Conservation (phyloP, 331 rosid genomes). For the Spiraea crenata region DNA sequence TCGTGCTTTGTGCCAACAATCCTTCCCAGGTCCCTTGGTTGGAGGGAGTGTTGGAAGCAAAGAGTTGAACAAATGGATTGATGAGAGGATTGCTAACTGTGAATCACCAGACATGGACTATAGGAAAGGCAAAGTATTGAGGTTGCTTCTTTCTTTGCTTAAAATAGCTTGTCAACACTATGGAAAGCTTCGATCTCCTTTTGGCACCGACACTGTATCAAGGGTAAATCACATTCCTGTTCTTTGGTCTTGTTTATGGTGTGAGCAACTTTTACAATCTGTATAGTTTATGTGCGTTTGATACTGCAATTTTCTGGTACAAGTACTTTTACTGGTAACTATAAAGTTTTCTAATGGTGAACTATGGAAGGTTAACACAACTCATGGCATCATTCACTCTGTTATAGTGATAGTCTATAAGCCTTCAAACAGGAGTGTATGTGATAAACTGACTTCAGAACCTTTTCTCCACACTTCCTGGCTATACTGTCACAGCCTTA, state of each 20-base stretch:
- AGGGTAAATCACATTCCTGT: constrained; percentile 48
- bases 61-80: constrained; percentile 88
- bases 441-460: neutral
- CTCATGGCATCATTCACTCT: constrained; percentile 1
- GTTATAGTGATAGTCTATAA: neutral
- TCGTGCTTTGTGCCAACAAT: constrained; percentile 70
- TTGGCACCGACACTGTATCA: constrained; percentile 59
- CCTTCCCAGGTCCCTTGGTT: constrained; percentile 95
- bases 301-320: neutral
- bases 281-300: neutral
- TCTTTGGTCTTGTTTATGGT: constrained; percentile 10
- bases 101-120: constrained; percentile 62
- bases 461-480: neutral
- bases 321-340: constrained; percentile 1
- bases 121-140: constrained; percentile 63
- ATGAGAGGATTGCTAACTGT: constrained; percentile 73
- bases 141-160: constrained; percentile 87
- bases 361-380: neutral
- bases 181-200: constrained; percentile 93
- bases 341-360: neutral
- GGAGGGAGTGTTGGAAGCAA: constrained; percentile 92
- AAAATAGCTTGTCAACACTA: constrained; percentile 90
- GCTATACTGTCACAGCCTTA: neutral
- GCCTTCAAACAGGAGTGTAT: neutral
- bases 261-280: neutral